Evolutionary conservation across 768 basidiomycete species (phyloP).

Genomic region (Coprinopsis sp.): DNA sequence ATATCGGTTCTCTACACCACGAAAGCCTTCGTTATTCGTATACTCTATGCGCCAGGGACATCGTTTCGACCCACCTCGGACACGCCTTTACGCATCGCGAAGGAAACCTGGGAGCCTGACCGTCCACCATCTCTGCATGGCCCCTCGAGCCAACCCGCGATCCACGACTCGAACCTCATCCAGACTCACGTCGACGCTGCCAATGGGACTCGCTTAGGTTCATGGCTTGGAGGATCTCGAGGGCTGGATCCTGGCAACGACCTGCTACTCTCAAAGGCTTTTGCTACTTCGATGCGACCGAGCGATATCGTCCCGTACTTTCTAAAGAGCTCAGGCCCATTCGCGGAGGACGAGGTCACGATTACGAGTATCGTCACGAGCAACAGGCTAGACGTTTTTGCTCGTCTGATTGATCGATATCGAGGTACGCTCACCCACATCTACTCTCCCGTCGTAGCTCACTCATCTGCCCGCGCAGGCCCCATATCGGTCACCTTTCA

Average conservation of each 20-base stretch:
- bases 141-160: too few species aligned
- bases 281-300: conserved; percentile 65
- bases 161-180: conserved; percentile 5
- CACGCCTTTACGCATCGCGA: conserved; percentile 3
- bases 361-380: conserved; percentile 82
- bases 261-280: conserved; percentile 61
- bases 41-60: conserved; percentile 25
- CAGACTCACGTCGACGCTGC: neutral
- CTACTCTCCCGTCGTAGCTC: neutral
- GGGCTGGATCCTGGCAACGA: conserved; percentile 35
- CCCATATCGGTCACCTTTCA: conserved; percentile 85
- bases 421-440: conserved; percentile 43
- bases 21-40: conserved; percentile 31
- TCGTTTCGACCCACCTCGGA: conserved; percentile 17
- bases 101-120: conserved; percentile 7
- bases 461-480: conserved; percentile 41
- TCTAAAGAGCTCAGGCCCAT: conserved; percentile 57
- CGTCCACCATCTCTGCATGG: conserved; percentile 4
- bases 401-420: conserved; percentile 70
- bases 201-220: too few species aligned
- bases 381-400: conserved; percentile 70
- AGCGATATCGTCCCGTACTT: conserved; percentile 78
- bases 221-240: too few species aligned
- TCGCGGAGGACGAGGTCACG: conserved; percentile 68
- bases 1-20: conserved; percentile 44